Evolutionary conservation across 2,329 filamentous ascomycete species (phyloP), one percentile per base, ranked within the genome.

Genomic region (Ceratocystis huliohia): DNA sequence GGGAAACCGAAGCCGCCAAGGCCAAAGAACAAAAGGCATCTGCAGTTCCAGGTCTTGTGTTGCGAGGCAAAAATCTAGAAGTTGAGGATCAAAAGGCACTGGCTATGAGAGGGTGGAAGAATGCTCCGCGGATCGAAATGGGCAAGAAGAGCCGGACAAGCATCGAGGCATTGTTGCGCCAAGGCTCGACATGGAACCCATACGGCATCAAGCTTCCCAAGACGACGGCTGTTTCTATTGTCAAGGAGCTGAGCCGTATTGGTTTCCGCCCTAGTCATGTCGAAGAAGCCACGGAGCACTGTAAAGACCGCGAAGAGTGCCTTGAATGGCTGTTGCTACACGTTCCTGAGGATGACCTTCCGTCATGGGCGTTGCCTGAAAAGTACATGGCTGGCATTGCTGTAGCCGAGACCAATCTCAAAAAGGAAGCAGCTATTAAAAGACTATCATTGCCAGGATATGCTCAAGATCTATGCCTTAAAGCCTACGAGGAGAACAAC

Each of bases 321-420:
- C 81, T 99, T 1, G 93, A 97, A 74, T 99, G 94, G 94, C 81
- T 99, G 17, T 82, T 99, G 62, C 92, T 97, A 64, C 93, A 99
- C 75, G 91, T 99, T 1, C 94, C 94, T 0, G 94, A 99, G 73
- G 94, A 99, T 73, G 94, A 97, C 72, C 78, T 97, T n/a, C 94
- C 94, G 0, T 80, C 83, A 5, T 97, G 93, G 91, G 90, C 90
- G 71, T 78, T 99, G 53, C 94, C 94, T 0, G 92, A 95, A 75
- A 89, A 87, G 69, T 99, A 99, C 74, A 86, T 89, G 10, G 93
- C 92, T 33, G 94, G 94, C 25, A 87, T 97, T 30, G 91, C 87
- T 57, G 86, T 99, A 69, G 93, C 87, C 0, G 88, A 88, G 63
- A 88, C 86, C 5, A 88, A 96, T 73, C 75, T 96, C 68, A 89